phyloP scores from a whole-genome alignment of 805 yeast genomes.

The Saturnispora serradocipensis region DNA sequence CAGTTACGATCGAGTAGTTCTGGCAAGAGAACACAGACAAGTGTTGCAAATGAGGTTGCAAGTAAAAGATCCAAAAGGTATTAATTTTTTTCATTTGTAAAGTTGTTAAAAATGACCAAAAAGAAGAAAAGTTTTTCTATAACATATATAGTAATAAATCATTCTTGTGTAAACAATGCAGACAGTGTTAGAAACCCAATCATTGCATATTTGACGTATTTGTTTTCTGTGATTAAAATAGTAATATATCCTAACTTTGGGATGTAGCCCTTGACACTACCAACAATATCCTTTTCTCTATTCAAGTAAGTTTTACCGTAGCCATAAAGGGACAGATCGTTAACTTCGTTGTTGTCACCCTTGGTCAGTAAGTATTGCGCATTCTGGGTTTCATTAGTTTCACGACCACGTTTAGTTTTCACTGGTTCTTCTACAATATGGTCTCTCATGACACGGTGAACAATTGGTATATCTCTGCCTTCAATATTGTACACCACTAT shows the following conservation, averaged over 20 bases:
- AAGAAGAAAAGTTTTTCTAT: background rate
- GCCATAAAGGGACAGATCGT: conserved; percentile 81
- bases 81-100: background rate
- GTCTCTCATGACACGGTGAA: conserved; percentile 85
- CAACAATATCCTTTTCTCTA: conserved; percentile 70
- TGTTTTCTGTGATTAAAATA: conserved; percentile 81
- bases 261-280: conserved; percentile 85
- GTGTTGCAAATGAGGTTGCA: background rate
- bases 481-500: conserved; percentile 84
- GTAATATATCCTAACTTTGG: conserved; percentile 90
- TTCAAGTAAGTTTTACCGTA: conserved; percentile 67
- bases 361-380: conserved; percentile 74
- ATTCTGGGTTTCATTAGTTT: conserved; percentile 5
- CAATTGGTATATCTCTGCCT: conserved; percentile 85
- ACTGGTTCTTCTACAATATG: conserved; percentile 39
- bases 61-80: conserved; percentile 2
- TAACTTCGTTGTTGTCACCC: conserved; percentile 92
- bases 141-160: conserved; percentile 6
- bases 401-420: conserved; percentile 8
- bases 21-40: background rate
- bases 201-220: conserved; percentile 69
- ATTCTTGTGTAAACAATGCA: conserved; percentile 53
- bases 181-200: conserved; percentile 67
- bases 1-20: background rate
- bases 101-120: background rate